Conservation (phyloP, 805 yeast genomes). For the Saturnispora kantuleensis region DNA sequence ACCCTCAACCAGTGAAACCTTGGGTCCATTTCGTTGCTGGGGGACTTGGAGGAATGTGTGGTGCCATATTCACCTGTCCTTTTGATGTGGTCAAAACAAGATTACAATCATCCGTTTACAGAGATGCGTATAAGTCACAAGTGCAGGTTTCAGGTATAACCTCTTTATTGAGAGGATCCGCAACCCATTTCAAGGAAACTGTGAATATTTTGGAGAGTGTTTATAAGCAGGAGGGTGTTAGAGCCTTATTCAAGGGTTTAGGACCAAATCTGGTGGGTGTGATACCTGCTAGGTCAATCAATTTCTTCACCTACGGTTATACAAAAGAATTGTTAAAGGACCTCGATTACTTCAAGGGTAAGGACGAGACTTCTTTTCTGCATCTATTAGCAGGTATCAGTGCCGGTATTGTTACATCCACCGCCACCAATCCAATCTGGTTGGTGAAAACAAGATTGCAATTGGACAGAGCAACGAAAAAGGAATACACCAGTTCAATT, state of each 20-base stretch:
- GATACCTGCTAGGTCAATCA: slow-evolving; percentile 94
- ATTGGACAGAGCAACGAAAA: slow-evolving; percentile 59
- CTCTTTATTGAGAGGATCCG: slow-evolving; percentile 25
- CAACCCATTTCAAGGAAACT: slow-evolving; percentile 76
- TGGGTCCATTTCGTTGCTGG: slow-evolving; percentile 88
- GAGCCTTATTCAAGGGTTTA: slow-evolving; percentile 85
- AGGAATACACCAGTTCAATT: slow-evolving; percentile 69
- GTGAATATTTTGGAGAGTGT: slow-evolving; percentile 59
- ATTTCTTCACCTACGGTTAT: slow-evolving; percentile 94
- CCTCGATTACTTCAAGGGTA: slow-evolving; percentile 51
- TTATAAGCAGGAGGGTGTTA: slow-evolving; percentile 66
- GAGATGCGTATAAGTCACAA: slow-evolving; percentile 37
- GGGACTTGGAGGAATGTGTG: slow-evolving; percentile 96
- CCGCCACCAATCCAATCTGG: slow-evolving; percentile 98
- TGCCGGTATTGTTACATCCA: slow-evolving; percentile 92
- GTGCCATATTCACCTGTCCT: slow-evolving; percentile 90
- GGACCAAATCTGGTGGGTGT: slow-evolving; percentile 98
- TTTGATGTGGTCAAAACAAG: slow-evolving; percentile 94
- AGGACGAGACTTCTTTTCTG: slow-evolving; percentile 67
- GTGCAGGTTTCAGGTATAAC: slow-evolving; percentile 23
- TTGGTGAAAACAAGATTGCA: slow-evolving; percentile 89
- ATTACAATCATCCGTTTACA: slow-evolving; percentile 80
- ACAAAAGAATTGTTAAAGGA: slow-evolving; percentile 67
- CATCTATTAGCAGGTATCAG: slow-evolving; percentile 78
- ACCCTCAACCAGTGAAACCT: slow-evolving; percentile 28